Evolutionary conservation across 1,139 yeast species (phyloP).

Genomic region (Kodamaea sp.): DNA sequence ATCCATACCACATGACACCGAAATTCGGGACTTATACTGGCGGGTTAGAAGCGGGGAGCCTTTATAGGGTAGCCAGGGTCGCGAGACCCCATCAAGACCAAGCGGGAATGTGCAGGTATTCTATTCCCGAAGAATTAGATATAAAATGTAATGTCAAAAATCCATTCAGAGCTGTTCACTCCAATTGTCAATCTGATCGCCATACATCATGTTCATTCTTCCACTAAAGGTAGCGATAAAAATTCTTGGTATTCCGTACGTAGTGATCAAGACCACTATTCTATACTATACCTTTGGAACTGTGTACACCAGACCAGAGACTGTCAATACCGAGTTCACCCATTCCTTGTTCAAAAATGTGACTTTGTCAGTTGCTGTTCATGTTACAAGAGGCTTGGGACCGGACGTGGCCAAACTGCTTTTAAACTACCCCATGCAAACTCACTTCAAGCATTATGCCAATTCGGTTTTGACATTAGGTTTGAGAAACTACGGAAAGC

Average conservation of each 20-base stretch:
- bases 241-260: slow-evolving; percentile 21
- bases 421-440: slow-evolving; percentile 13
- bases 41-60: too few relatives aligned
- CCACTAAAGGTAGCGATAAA: too few relatives aligned
- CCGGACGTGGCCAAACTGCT: slow-evolving; percentile 13
- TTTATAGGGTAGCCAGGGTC: too few relatives aligned
- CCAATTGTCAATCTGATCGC: too few relatives aligned
- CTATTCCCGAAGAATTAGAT: too few relatives aligned
- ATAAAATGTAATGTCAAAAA: too few relatives aligned
- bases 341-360: slow-evolving; percentile 33
- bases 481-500: slow-evolving; percentile 16
- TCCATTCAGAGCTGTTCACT: too few relatives aligned
- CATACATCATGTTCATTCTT: too few relatives aligned
- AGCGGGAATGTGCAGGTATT: too few relatives aligned
- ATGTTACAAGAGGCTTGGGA: slow-evolving; percentile 23
- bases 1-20: too few relatives aligned
- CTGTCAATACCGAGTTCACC: slow-evolving; percentile 30
- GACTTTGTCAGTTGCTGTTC: slow-evolving; percentile 27
- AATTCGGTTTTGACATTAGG: slow-evolving; percentile 13
- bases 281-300: slow-evolving; percentile 38
- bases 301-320: slow-evolving; percentile 25
- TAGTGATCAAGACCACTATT: slow-evolving; percentile 20
- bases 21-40: too few relatives aligned
- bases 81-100: too few relatives aligned
- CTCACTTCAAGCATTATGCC: slow-evolving; percentile 10